phyloP scores from a whole-genome alignment of 2,329 filamentous ascomycete species.

The Davidsoniella virescens region DNA sequence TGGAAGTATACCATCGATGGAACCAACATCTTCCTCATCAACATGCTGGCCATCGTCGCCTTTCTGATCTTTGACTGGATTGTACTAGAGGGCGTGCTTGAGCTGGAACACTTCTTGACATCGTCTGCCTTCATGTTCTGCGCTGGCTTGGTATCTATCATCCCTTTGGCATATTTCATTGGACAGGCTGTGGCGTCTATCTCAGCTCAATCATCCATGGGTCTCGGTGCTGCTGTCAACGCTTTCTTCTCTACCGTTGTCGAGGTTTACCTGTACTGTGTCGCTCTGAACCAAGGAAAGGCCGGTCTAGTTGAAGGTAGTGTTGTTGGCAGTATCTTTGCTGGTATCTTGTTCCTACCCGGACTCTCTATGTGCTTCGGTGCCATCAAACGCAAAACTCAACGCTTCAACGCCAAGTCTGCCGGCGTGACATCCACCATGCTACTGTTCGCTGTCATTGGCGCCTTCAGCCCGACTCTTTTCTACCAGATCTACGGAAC shows the following conservation, averaged over 20 bases:
- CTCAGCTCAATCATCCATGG: slow-evolving; percentile 97
- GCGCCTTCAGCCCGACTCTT: slow-evolving; percentile 83
- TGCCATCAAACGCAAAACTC: slow-evolving; percentile 92
- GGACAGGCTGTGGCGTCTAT: slow-evolving; percentile 97
- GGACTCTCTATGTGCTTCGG: slow-evolving; percentile 98
- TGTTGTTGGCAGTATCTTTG: slow-evolving; percentile 95
- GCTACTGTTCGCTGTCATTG: slow-evolving; percentile 90
- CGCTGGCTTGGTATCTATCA: slow-evolving; percentile 75
- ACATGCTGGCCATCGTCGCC: slow-evolving; percentile 80
- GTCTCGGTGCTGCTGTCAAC: slow-evolving; percentile 88
- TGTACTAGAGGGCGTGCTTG: slow-evolving; percentile 52
- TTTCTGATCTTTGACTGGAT: slow-evolving; percentile 92
- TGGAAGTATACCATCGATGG: slow-evolving; percentile 99
- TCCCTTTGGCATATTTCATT: slow-evolving; percentile 94
- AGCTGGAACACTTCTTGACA: slow-evolving; percentile 57
- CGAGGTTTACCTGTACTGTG: slow-evolving; percentile 93
- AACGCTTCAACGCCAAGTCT: slow-evolving; percentile 92
- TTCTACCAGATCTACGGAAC: slow-evolving; percentile 99
- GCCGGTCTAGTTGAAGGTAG: slow-evolving; percentile 86
- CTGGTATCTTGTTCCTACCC: slow-evolving; percentile 84
- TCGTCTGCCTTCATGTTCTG: slow-evolving; percentile 75
- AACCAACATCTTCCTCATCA: slow-evolving; percentile 98
- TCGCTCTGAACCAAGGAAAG: slow-evolving; percentile 85
- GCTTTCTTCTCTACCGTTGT: slow-evolving; percentile 97
- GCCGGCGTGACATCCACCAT: slow-evolving; percentile 96